Conservation (phyloP, 2,329 filamentous ascomycete genomes). For the Fusarium subglutinans region DNA sequence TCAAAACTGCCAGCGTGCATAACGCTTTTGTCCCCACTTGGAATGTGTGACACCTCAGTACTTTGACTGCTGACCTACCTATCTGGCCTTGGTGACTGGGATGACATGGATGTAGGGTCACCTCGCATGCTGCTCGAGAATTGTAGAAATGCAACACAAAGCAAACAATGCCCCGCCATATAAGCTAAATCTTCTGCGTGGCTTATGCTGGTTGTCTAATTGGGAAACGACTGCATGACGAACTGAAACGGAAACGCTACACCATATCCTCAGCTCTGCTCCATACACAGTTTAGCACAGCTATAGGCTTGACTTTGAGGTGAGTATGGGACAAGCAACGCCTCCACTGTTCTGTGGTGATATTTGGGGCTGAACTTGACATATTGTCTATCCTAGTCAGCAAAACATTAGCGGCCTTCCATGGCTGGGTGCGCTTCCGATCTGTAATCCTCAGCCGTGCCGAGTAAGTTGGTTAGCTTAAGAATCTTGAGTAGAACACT, state of each 20-base stretch:
- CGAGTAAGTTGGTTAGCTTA: background rate
- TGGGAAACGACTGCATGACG: constrained; percentile 1
- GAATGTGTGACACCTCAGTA: constrained; percentile 10
- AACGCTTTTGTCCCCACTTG: constrained; percentile 2
- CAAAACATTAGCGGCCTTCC: background rate
- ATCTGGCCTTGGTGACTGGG: background rate
- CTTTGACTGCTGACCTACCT: background rate
- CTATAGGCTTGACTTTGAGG: background rate
- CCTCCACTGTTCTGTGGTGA: background rate
- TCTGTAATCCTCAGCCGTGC: too few species aligned
- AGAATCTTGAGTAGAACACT: background rate
- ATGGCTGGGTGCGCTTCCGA: background rate
- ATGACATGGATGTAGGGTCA: constrained; percentile 19
- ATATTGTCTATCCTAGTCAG: background rate
- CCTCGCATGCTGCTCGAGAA: constrained; percentile 26
- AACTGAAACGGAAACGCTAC: background rate
- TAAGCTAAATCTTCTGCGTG: background rate
- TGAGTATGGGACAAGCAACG: background rate
- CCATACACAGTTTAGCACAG: background rate
- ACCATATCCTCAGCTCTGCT: background rate
- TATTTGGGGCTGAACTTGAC: background rate
- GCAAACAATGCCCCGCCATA: constrained; percentile 20
- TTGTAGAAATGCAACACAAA: constrained; percentile 5
- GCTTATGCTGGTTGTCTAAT: background rate
- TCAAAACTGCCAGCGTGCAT: constrained; percentile 20